Percentiles rank a stretch among this genome's conserved stretches.
Conservation (phyloP, 108 stramenopile species). For the Epipyxis sp. region DNA sequence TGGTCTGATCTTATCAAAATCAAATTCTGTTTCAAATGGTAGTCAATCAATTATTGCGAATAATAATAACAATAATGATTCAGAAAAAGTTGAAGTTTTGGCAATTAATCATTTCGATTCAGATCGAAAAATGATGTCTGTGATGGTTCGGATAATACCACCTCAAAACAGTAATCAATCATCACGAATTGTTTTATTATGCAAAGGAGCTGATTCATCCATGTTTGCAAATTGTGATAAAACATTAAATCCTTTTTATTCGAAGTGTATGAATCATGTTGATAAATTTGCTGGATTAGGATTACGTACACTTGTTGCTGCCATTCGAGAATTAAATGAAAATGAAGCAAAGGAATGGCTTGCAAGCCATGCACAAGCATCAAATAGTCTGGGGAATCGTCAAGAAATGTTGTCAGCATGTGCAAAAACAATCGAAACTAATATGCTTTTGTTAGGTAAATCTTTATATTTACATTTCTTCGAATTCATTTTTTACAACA, state of each 20-base stretch:
- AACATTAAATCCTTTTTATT: slow-evolving; percentile 36
- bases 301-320: slow-evolving; percentile 86
- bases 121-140: slow-evolving; percentile 88
- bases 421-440: slow-evolving; percentile 74
- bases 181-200: slow-evolving; percentile 60
- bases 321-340: slow-evolving; percentile 70
- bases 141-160: slow-evolving; percentile 50
- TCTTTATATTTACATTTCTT: slow-evolving; percentile 72
- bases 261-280: slow-evolving; percentile 23
- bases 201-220: slow-evolving; percentile 89
- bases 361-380: slow-evolving; percentile 12
- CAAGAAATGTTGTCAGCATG: slow-evolving; percentile 33
- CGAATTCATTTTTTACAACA: no score
- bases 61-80: neutral
- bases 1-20: neutral
- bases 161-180: slow-evolving; percentile 45
- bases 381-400: neutral
- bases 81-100: slow-evolving; percentile 74
- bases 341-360: slow-evolving; percentile 73
- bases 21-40: neutral
- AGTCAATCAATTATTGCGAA: no score
- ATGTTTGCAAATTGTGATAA: slow-evolving; percentile 69
- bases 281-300: slow-evolving; percentile 79
- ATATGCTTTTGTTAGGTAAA: slow-evolving; percentile 77
- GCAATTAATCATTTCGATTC: slow-evolving; percentile 90